Evolutionary conservation across 2,329 filamentous ascomycete genomes (phyloP).

Genomic region (Hypoxylon rubiginosum): DNA sequence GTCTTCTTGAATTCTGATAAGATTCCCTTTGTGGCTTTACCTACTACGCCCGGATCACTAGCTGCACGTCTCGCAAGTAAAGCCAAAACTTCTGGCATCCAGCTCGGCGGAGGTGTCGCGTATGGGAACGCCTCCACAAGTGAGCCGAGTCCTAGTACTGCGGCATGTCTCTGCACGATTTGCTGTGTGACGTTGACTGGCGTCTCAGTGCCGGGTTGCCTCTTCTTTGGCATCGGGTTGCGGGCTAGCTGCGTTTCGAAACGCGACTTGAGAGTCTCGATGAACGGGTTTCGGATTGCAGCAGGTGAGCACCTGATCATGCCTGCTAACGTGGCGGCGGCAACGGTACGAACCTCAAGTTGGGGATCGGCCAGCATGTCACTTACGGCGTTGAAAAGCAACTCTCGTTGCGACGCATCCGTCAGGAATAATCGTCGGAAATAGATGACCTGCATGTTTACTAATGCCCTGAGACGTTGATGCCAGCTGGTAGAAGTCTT

Average conservation of each 20-base stretch:
- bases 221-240: constrained; percentile 88
- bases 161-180: constrained; percentile 86
- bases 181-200: constrained; percentile 79
- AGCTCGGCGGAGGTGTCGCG: constrained; percentile 87
- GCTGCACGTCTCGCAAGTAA: constrained; percentile 87
- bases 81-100: constrained; percentile 94
- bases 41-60: constrained; percentile 90
- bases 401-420: constrained; percentile 77
- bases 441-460: constrained; percentile 99
- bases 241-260: constrained; percentile 83
- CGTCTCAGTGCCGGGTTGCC: constrained; percentile 74
- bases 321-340: constrained; percentile 91
- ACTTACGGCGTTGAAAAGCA: constrained; percentile 91
- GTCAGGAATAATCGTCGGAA: constrained; percentile 96
- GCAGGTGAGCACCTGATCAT: constrained; percentile 97
- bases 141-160: constrained; percentile 90
- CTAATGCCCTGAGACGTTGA: constrained; percentile 91
- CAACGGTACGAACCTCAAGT: constrained; percentile 92
- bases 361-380: constrained; percentile 94
- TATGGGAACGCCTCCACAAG: constrained; percentile 97
- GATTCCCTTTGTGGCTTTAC: constrained; percentile 94
- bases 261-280: constrained; percentile 79
- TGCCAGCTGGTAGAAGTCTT: constrained; percentile 91
- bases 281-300: constrained; percentile 81
- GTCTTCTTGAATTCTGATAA: constrained; percentile 99